A percentile compares a stretch with the other conserved stretches of the same genome.
These are phyloP conservation scores for Tolypocladium paradoxum DNA, from an alignment of 2,329 filamentous ascomycete species.

Conservation along the genomic window DNA sequence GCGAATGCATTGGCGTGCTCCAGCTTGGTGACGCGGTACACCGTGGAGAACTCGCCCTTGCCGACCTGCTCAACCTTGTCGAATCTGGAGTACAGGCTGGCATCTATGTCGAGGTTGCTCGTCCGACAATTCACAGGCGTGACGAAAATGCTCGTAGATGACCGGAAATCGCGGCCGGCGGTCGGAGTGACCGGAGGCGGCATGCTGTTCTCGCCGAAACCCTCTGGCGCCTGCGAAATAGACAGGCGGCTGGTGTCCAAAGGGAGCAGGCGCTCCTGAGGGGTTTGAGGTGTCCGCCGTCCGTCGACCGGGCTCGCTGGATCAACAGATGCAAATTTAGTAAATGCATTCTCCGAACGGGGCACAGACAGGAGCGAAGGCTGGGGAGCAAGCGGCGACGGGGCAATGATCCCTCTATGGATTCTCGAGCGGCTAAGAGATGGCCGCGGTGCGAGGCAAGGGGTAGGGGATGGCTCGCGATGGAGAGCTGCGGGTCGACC, in stretches of 20 bases:
- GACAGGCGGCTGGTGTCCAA: constrained; percentile 75
- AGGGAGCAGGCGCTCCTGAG: constrained; percentile 61
- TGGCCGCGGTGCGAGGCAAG: constrained; percentile 22
- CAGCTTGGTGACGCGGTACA: constrained; percentile 61
- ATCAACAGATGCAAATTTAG: constrained; percentile 38
- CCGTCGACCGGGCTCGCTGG: constrained; percentile 52
- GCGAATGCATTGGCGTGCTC: constrained; percentile 22
- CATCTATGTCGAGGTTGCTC: constrained; percentile 62
- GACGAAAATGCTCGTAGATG: constrained; percentile 46
- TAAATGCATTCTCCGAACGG: constrained; percentile 28
- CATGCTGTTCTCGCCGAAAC: constrained; percentile 22
- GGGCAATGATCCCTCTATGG: constrained; percentile 19
- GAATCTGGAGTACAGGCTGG: constrained; percentile 63
- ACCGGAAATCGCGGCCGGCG: constrained; percentile 36
- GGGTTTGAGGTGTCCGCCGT: constrained; percentile 63
- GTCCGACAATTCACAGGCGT: constrained; percentile 60
- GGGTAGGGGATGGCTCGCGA: constrained; percentile 19
- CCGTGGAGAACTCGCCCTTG: constrained; percentile 85
- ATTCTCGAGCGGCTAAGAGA: constrained; percentile 25
- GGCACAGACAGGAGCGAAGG: constrained; percentile 13
- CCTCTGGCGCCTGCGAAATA: constrained; percentile 53
- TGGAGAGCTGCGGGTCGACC: constrained; percentile 17
- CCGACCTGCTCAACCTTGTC: constrained; percentile 71
- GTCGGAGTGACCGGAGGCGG: constrained; percentile 72
- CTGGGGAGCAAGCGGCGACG: constrained; percentile 20